These are phyloP conservation scores for Metarhizium rileyi DNA, from an alignment of 2,329 filamentous ascomycete species.

Conservation along the genomic window DNA sequence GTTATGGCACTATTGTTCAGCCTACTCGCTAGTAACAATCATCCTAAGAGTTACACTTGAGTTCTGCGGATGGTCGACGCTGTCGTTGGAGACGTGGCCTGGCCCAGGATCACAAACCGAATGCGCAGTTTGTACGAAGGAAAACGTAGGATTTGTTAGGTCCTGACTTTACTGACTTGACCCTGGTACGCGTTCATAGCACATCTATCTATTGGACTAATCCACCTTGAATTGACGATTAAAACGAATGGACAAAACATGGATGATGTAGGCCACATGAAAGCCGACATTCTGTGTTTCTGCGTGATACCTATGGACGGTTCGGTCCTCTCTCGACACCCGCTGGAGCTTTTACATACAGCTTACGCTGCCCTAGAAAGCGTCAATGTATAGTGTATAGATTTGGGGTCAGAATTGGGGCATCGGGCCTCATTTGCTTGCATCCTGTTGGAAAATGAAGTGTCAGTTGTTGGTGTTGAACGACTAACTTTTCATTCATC, in stretches of 20 bases:
- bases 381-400: no score
- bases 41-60: background rate
- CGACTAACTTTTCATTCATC: no score
- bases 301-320: no score
- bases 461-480: no score
- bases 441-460: no score
- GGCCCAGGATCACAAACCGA: background rate
- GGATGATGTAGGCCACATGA: background rate
- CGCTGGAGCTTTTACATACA: no score
- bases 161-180: background rate
- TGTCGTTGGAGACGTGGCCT: background rate
- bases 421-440: no score
- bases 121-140: background rate
- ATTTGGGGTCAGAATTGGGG: no score
- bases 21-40: constrained; percentile 9
- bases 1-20: constrained; percentile 44
- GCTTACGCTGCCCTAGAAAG: no score
- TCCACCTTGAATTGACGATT: background rate
- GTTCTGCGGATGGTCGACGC: background rate
- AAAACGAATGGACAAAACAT: background rate
- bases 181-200: background rate
- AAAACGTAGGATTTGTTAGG: background rate
- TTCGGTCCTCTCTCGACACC: no score
- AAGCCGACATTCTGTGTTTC: no score
- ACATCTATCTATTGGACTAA: background rate